Base-by-base conservation (phyloP, 2,329 filamentous ascomycete genomes). In the Anthostomella pinea region DNA sequence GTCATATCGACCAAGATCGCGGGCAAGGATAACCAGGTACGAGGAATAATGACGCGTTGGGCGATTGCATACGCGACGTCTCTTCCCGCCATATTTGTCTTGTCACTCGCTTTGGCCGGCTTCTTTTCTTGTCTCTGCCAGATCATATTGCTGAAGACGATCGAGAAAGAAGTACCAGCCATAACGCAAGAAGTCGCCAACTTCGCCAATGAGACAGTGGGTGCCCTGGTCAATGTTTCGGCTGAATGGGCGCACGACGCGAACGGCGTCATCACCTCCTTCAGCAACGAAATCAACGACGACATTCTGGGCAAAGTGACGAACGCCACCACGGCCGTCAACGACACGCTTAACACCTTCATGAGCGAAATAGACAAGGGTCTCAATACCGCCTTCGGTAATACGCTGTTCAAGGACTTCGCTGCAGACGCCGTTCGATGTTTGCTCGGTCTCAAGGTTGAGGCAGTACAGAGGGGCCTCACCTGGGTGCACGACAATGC, bases 401-500 rank as follows among this genome's bases (percentile, higher is more conserved):
- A 80, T 30, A 96, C 91, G 0, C 66, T 90, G 26, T 81, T 95
- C 27, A 77, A 88, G 48, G 77, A 83, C 18, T 86, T 89, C 0
- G 82, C 95, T 54, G 73, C 80, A 54, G 83, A 87, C 27, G 79
- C 96, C 21, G 75, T 96, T 45, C 77, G 87, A 57, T 97, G 93
- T 57, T 72, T 97, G n/a, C 79, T 97, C 47, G 80, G 83, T 6
- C 73, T 95, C 56, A 97, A 97, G 69, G 75, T 97, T 45, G 80
- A 86, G 49, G 77, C 81, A 15, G 79, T 98, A 48, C 80, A 97
- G 60, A 83, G 85, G 56, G 93, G 85, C 9, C 73, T 97, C n/a
- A 95, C 87, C 1, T 98, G 91, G 91, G 85, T 95, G 8, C 79
- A 86, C 53, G 83, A 97, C 49, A 70, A 97, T 58, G 88, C 93